A percentile compares a stretch with the other conserved stretches of the same genome.
Evolutionary conservation across 768 basidiomycete genomes (phyloP).

Genomic region (Candolleomyces aberdarensis): DNA sequence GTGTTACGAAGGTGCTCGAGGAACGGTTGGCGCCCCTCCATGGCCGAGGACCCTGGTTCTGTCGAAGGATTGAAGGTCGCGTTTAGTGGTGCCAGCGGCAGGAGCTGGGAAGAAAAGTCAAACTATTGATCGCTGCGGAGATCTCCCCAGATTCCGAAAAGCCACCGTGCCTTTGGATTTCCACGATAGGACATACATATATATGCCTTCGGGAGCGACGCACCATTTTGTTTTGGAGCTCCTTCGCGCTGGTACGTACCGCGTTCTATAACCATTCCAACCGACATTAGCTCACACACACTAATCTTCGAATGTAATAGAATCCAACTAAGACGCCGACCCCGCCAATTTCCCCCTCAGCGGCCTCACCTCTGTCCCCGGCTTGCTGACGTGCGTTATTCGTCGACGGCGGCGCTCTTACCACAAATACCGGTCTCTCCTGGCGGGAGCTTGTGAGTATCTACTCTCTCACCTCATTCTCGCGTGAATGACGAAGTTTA

Average conservation of each 20-base stretch:
- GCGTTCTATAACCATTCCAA: conserved; percentile 1
- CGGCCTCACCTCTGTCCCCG: background rate
- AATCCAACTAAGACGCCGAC: conserved; percentile 3
- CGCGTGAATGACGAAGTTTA: background rate
- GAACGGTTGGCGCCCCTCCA: background rate
- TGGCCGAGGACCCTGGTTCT: background rate
- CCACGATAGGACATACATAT: conserved; percentile 37
- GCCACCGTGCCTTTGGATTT: conserved; percentile 30
- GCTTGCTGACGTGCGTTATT: conserved; percentile 6
- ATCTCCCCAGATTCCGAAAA: conserved; percentile 39
- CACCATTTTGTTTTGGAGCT: conserved; percentile 23
- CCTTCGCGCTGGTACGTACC: conserved; percentile 10
- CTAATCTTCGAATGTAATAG: conserved; percentile 1
- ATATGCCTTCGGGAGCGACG: conserved; percentile 31
- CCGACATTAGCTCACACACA: conserved; percentile 6
- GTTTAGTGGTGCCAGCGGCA: conserved; percentile 1
- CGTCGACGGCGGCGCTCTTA: conserved; percentile 5
- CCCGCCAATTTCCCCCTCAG: conserved; percentile 7
- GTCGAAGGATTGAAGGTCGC: background rate
- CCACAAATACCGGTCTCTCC: conserved; percentile 14
- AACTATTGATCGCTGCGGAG: conserved; percentile 23
- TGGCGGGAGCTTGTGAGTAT: conserved; percentile 27
- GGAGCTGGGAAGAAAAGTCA: conserved; percentile 12
- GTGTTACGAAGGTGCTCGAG: conserved; percentile 6
- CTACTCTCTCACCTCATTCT: background rate